These are phyloP conservation scores for Stellera chamaejasme DNA, from an alignment of 345 rosid species.

Conservation along the genomic window DNA sequence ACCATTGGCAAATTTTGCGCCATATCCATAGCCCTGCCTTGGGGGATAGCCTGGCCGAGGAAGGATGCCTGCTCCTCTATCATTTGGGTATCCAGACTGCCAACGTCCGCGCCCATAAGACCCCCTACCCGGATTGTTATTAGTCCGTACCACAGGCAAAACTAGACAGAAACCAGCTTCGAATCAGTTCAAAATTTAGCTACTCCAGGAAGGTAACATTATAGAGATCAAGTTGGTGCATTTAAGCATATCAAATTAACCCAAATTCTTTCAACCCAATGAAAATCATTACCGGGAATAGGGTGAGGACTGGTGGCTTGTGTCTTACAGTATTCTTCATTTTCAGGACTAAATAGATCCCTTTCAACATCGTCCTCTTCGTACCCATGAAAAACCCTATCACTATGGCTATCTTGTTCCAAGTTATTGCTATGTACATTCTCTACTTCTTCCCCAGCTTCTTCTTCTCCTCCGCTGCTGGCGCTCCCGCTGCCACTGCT, in stretches of 20 bases:
- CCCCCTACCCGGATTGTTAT: slow-evolving; percentile 55
- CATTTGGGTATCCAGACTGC: slow-evolving; percentile 37
- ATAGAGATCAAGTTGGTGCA: background rate
- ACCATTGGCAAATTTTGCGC: slow-evolving; percentile 55
- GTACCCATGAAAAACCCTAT: slow-evolving; percentile 8
- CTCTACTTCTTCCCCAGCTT: slow-evolving; percentile 37
- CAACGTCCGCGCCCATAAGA: slow-evolving; percentile 78
- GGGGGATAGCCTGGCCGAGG: slow-evolving; percentile 87
- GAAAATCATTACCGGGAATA: slow-evolving; percentile 53
- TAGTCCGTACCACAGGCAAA: slow-evolving; percentile 51
- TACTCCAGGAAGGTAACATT: background rate
- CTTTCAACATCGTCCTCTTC: slow-evolving; percentile 22
- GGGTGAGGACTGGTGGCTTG: slow-evolving; percentile 48
- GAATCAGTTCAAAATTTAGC: slow-evolving; percentile 1
- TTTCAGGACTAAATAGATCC: slow-evolving; percentile 90
- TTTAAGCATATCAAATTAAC: background rate
- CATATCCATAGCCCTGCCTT: slow-evolving; percentile 66
- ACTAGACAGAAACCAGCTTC: slow-evolving; percentile 26
- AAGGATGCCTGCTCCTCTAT: slow-evolving; percentile 87
- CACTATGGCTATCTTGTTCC: slow-evolving; percentile 5
- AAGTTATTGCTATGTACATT: slow-evolving; percentile 10
- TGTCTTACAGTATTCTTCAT: slow-evolving; percentile 81
- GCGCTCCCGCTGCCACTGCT: slow-evolving; percentile 43
- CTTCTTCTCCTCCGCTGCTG: slow-evolving; percentile 36
- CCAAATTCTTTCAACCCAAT: background rate